Base-by-base conservation (phyloP, 139 green algal genomes). In the Desmodesmus armatus region DNA sequence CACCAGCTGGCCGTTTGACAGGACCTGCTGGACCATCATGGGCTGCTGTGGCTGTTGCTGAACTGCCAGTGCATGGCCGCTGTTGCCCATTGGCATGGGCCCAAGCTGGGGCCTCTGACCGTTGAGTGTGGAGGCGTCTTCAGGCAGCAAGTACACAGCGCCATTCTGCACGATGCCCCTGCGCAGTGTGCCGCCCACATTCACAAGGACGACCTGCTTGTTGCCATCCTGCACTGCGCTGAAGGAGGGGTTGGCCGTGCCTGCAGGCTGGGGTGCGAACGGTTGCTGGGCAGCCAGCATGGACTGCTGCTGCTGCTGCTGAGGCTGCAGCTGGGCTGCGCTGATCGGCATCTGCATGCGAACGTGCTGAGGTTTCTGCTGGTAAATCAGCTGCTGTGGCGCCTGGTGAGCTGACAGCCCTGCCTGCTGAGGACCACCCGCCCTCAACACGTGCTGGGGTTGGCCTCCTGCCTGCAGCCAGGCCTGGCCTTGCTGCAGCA, bases 141-240 rank as follows among this genome's bases (percentile, higher is more conserved):
- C n/a, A n/a, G n/a, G n/a, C 15, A 81, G 31, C 7, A 81, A 49
- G 31, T 67, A 51, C 74, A 81, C 44, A 29, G 74, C 15, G 31
- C 74, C 74, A 21, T 81, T 81, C 51, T 81, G 47, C 19, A 81
- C 51, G 5, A 81, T 19, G 4, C 44, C 74, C 15, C 25, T 47
- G n/a, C 41, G 74, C 74, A 81, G 51, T n/a, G 43, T 60, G 49
- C 74, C 74, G 49, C 69, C 69, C 33, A 69, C 49, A 33, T 69
- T 81, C 11, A 81, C 51, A 11, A 37, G 39, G 15, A 81, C 74
- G 29, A 47, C 21, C 3, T 35, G 41, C 11, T 62, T 33, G 47
- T 29, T 43, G 47, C 31, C 51, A 3, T 31, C n/a, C 31, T n/a
- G 2, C 21, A 3, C 72, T 80, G 72, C 43, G 19, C 43, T 5